Conservation (phyloP, 805 yeast species). For the Candida nitratophila region DNA sequence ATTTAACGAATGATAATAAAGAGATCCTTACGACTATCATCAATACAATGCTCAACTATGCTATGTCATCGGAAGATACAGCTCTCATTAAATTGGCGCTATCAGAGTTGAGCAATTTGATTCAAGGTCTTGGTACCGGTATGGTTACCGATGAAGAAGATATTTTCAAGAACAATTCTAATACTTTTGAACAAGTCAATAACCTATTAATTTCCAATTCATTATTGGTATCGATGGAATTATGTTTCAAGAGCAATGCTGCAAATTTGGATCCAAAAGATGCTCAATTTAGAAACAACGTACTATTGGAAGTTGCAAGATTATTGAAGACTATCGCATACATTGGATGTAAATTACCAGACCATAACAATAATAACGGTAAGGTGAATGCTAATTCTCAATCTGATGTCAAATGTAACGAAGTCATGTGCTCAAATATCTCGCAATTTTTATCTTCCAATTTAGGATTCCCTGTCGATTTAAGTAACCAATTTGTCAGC, state of each 20-base stretch:
- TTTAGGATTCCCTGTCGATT: slow-evolving; percentile 53
- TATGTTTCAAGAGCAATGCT: slow-evolving; percentile 59
- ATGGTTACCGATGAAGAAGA: slow-evolving; percentile 57
- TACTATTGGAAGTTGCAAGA: slow-evolving; percentile 61
- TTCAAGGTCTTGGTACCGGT: slow-evolving; percentile 62
- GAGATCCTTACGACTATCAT: slow-evolving; percentile 52
- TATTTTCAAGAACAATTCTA: slow-evolving; percentile 32
- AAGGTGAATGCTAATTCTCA: slow-evolving; percentile 34
- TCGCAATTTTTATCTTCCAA: slow-evolving; percentile 37
- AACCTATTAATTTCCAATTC: slow-evolving; percentile 61
- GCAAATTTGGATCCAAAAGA: slow-evolving; percentile 61
- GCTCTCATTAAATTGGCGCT: slow-evolving; percentile 62
- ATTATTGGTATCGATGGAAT: slow-evolving; percentile 63
- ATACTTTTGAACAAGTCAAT: slow-evolving; percentile 57
- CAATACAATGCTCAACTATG: slow-evolving; percentile 55
- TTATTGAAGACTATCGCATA: slow-evolving; percentile 55
- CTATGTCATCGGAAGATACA: slow-evolving; percentile 36
- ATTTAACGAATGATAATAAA: slow-evolving; percentile 64
- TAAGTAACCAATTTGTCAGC: slow-evolving; percentile 55
- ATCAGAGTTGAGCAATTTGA: slow-evolving; percentile 57
- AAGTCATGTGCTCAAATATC: slow-evolving; percentile 22
- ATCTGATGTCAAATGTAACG: slow-evolving; percentile 20
- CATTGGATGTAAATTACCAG: slow-evolving; percentile 27
- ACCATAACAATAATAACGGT: slow-evolving; percentile 11
- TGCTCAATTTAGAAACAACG: slow-evolving; percentile 69